A percentile compares a stretch with the other conserved stretches of the same genome.
Evolutionary conservation across 2,329 filamentous ascomycete species (phyloP).

Genomic region (Cytospora schulzeri): DNA sequence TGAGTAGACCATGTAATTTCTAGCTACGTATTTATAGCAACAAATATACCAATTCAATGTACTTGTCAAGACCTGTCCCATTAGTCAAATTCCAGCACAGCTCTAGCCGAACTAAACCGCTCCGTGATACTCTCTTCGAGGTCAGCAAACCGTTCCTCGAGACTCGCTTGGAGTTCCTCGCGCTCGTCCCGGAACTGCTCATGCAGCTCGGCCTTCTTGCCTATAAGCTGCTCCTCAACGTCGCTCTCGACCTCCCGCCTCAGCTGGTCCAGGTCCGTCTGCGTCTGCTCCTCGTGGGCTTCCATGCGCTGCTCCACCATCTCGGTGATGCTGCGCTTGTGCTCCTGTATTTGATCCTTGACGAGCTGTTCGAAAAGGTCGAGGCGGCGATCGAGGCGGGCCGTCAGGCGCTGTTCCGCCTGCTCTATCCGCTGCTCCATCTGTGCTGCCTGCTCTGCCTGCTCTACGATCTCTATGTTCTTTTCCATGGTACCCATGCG

Average conservation of each 20-base stretch:
- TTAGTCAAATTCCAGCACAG: background rate
- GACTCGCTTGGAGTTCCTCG: background rate
- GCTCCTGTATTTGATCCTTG: background rate
- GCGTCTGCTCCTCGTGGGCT: background rate
- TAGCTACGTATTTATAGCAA: no score
- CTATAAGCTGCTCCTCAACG: background rate
- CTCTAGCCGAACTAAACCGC: background rate
- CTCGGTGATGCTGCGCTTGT: background rate
- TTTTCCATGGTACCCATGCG: background rate
- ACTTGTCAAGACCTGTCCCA: background rate
- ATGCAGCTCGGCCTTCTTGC: background rate
- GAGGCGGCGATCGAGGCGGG: background rate
- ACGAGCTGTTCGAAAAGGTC: background rate
- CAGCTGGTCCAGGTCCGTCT: background rate
- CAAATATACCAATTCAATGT: no score
- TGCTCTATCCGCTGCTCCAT: background rate
- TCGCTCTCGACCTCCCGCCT: background rate
- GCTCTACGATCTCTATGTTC: no score
- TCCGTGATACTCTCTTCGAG: background rate
- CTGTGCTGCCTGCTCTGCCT: background rate
- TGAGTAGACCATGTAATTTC: no score
- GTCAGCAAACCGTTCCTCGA: background rate
- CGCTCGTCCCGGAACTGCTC: background rate
- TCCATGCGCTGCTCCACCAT: background rate
- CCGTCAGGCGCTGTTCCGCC: background rate